Base-by-base conservation (phyloP, 176 grass and related monocot species). In the Triticum turgidum region DNA sequence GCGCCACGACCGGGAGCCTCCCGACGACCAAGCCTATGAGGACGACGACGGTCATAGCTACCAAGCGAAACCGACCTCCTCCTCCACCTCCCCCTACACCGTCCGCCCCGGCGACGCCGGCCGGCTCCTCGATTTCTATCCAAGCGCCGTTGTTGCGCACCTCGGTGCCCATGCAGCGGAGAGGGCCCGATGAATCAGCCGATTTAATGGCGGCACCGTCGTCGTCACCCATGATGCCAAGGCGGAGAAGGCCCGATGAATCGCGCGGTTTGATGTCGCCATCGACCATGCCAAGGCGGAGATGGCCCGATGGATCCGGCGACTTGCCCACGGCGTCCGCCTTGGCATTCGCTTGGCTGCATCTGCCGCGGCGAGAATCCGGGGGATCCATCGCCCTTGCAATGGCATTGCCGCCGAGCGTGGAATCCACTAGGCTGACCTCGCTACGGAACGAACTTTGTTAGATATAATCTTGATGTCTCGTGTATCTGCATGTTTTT, bases 11-110 rank as follows among this genome's bases (percentile, higher is more conserved):
- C 71, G 80, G 32, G 15, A 71, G 3, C 85, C 91, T 99, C 70
- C 97, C 97, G 69, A 61, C 92, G 38, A 88, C 61, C 35, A 99
- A 80, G 18, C 97, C 97, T 20, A 89, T 59, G 58, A 99, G 90
- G 71, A 76, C 79, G 32, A 96, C 51, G 13, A 84, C 34, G 9
- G 84, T 63, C 3, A 83, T 80, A 27, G 83, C 80, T 21, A 88
- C 54, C 12, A 82, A 76, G 49, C 82, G 79, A 11, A 88, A 75
- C 21, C 62, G 35, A n/a, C 69, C 12, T 11, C 69, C 61, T 69
- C 25, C 25, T 25, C 25, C 25, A 25, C 32, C n/a, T 10, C 41
- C n/a, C 34, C 15, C 61, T 25, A 6, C 22, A 29, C 21, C 49
- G 4, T 29, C 45, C 9, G 5, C 56, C 70, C 10, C 63, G 39